Evolutionary conservation across 371 early-diverging fungal species (phyloP), one percentile per base, ranked within the genome.

Genomic region (Synchytrium microbalum): DNA sequence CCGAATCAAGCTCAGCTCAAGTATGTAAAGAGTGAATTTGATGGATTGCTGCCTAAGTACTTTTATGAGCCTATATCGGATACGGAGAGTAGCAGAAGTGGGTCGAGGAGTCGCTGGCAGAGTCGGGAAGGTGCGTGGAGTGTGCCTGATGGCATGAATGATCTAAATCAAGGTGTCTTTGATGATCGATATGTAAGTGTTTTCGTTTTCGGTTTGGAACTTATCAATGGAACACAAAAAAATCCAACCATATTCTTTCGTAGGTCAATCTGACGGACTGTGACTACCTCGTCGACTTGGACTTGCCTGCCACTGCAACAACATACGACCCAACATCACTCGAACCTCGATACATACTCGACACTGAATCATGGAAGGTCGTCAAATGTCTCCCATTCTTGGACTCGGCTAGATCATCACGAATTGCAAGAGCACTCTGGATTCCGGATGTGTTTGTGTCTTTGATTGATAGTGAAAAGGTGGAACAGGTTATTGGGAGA

Each of bases 251-350:
- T 51, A 51, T 58, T 24, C 27, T 33, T 30, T 32, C 2, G n/a
- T 59, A 86, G 80, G 76, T 84, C 2, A 65, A 72, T 24, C 53
- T 77, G 16, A 67, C 70, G 1, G 24, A 65, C 32, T 93, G 93
- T 69, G 87, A 89, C 71, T 92, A 85, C 63, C 27, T 90, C 24
- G 80, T 92, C 0, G 92, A 86, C 65, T 70, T 75, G 16, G 83
- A 82, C 58, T 81, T 78, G 31, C 79, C 81, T 54, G 38, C 67
- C 3, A 62, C 65, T 16, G 59, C 65, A 0, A 64, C 67, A 3
- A 58, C 2, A n/a, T 66, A 67, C 33, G 63, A 75, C 38, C 69
- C 77, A 14, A 26, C 27, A 0, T 60, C 71, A 1, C 62, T 64
- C 32, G 84, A 86, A 59, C 82, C 83, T 26, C 59, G 74, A 3